Evolutionary conservation across 805 yeast genomes (phyloP), one percentile per base, ranked within the genome.

Genomic region (Pichia insulana): DNA sequence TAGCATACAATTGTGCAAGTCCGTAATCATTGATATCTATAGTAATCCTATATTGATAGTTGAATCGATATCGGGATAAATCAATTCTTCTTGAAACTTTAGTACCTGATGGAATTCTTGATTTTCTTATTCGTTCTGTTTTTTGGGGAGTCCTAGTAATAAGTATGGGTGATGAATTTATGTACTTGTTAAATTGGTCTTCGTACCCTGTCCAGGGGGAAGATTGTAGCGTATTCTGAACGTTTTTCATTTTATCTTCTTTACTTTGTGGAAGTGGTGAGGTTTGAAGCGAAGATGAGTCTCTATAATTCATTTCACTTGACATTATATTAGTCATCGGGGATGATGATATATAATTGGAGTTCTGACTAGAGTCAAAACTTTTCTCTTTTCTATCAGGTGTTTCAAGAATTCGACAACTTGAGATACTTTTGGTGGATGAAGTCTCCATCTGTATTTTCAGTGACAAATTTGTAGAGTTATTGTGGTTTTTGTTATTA

Each of bases 221-320:
- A 27, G 45, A 37, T 7, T 36, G 33, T 18, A 36, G 5, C 15
- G 17, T 22, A 28, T 17, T 27, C 3, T 6, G 25, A n/a, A 16
- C 1, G 4, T 8, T 15, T 11, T 13, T 25, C 8, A 11, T 32
- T 25, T 16, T 31, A 9, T 39, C 22, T 19, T 11, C 32, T 33
- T 18, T 36, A 26, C 13, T 33, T 32, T 2, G 31, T 26, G 40
- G 42, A 10, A 58, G 36, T 13, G 63, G 64, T n/a, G 61, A 56
- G 3, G 62, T 59, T 37, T 49, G 52, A 22, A 62, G 62, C 1
- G 63, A 56, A 9, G 61, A 54, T 7, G 43, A 34, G 10, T 12
- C 15, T 20, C 37, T 26, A 22, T 18, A 22, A 12, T 31, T 35
- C 13, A 7, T 15, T 4, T 43, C 45, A 36, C 39, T 43, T 3